Conservation (phyloP, 306 rosid genomes). For the Citrullus amarus region DNA sequence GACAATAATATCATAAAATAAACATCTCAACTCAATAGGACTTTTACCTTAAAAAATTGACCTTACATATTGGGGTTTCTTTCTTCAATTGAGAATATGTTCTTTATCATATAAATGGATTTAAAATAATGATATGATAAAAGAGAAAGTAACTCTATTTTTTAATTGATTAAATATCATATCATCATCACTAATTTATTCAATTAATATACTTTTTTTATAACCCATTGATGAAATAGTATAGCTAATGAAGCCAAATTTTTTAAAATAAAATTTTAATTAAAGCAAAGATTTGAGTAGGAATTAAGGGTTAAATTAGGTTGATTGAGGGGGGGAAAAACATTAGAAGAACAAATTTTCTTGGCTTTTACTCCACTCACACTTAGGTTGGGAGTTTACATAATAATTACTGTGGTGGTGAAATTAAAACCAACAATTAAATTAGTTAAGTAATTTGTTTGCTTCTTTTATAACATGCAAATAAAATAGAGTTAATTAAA, state of each 20-base stretch:
- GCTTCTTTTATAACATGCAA: too few species aligned
- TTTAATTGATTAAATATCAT: background rate
- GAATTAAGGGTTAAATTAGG: background rate
- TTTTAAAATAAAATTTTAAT: background rate
- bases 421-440: too few species aligned
- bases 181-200: background rate
- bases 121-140: background rate
- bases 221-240: background rate
- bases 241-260: background rate
- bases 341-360: background rate
- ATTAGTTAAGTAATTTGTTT: too few species aligned
- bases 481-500: background rate
- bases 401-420: too few species aligned
- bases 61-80: background rate
- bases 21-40: background rate
- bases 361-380: constrained; percentile 2
- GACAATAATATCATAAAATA: too few species aligned
- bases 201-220: background rate
- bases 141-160: background rate
- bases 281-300: background rate
- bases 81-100: background rate
- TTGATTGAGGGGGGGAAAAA: background rate
- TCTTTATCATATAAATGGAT: background rate
- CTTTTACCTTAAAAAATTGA: background rate
- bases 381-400: background rate